Evolutionary conservation across 1,284 basidiomycete genomes (phyloP).

Genomic region (Wolfiporia cocos): DNA sequence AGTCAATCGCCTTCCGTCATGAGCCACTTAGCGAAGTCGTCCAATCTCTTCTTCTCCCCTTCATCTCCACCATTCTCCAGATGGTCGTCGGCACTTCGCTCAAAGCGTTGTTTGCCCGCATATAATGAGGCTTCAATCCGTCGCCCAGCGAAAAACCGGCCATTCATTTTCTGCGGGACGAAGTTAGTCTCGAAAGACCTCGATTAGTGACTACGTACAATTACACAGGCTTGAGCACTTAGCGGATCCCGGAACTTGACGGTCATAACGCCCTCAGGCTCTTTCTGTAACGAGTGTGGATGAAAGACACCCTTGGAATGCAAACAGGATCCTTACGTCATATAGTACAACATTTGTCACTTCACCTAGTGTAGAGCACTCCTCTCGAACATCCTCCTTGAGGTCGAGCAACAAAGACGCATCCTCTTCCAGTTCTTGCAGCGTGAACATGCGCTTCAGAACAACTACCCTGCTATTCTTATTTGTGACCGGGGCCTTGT

Average conservation of each 20-base stretch:
- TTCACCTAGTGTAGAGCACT: conserved; percentile 87
- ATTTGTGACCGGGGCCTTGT: conserved; percentile 37
- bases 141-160: conserved; percentile 86
- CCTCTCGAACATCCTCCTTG: conserved; percentile 94
- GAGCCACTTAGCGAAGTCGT: conserved; percentile 87
- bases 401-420: conserved; percentile 85
- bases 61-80: conserved; percentile 59
- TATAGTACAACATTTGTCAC: conserved; percentile 97
- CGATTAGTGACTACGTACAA: conserved; percentile 44
- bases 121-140: conserved; percentile 79
- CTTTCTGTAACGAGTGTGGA: conserved; percentile 52
- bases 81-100: conserved; percentile 63
- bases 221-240: conserved; percentile 84
- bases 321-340: conserved; percentile 60
- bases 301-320: background rate
- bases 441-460: conserved; percentile 92
- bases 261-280: conserved; percentile 93
- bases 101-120: conserved; percentile 78
- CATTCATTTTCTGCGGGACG: conserved; percentile 84
- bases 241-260: conserved; percentile 90
- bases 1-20: conserved; percentile 67
- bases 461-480: conserved; percentile 81
- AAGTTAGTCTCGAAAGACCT: conserved; percentile 1
- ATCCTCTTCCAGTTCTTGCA: conserved; percentile 85
- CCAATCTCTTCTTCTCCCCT: conserved; percentile 77